Percentiles rank a stretch among this genome's conserved stretches.
These are phyloP conservation scores for Scheffersomyces quercinus DNA, from an alignment of 1,139 yeast genomes.

Conservation along the genomic window DNA sequence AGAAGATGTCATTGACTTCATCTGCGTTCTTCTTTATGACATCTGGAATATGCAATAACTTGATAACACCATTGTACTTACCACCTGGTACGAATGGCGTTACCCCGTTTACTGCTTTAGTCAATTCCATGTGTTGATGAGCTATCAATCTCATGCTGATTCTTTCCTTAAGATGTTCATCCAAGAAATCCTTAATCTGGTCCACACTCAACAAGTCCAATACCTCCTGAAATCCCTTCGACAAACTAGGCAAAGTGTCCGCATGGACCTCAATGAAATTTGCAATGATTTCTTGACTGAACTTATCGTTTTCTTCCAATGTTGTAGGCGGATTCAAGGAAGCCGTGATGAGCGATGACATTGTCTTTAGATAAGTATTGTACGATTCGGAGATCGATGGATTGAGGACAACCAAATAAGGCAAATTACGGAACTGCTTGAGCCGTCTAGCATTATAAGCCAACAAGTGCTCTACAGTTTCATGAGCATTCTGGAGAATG, in stretches of 20 bases:
- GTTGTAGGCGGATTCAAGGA: conserved; percentile 42
- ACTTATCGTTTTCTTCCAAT: conserved; percentile 51
- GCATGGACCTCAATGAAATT: conserved; percentile 72
- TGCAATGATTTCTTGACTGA: conserved; percentile 50
- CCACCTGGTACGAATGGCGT: conserved; percentile 30
- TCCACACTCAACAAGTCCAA: conserved; percentile 50
- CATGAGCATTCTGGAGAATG: conserved; percentile 36
- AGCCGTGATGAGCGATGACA: conserved; percentile 58
- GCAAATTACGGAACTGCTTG: conserved; percentile 67
- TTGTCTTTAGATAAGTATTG: conserved; percentile 67
- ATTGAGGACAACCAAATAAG: conserved; percentile 81
- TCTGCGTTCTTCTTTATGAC: conserved; percentile 64
- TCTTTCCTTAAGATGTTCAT: conserved; percentile 78
- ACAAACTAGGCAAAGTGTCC: conserved; percentile 77
- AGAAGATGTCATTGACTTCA: conserved; percentile 78
- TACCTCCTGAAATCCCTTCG: conserved; percentile 83
- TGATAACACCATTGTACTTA: conserved; percentile 69
- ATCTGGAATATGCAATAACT: conserved; percentile 59
- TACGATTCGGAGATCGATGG: conserved; percentile 89
- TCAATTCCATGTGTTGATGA: conserved; percentile 69
- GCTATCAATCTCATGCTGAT: conserved; percentile 84
- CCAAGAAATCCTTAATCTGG: conserved; percentile 61
- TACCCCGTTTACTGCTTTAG: conserved; percentile 8
- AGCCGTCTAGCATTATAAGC: conserved; percentile 56
- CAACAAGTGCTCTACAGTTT: conserved; percentile 45